Percentiles rank a stretch among this genome's conserved stretches.
Evolutionary conservation across 1,284 basidiomycete genomes (phyloP).

Genomic region (Ustilago trichophora): DNA sequence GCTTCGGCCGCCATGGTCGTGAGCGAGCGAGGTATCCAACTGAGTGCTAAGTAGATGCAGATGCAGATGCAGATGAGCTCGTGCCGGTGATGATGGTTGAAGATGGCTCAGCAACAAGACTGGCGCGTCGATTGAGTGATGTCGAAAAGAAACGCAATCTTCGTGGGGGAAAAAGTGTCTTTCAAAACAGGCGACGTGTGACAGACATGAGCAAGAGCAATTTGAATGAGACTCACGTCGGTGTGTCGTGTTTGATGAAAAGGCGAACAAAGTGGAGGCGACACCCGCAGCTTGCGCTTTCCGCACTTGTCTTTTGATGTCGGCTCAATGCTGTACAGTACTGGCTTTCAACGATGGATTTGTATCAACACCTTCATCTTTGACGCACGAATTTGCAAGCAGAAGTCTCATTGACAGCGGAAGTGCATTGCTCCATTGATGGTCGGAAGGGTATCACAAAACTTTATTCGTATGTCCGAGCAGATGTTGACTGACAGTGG

Average conservation of each 20-base stretch:
- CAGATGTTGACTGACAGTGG: no score
- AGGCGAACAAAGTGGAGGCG: conserved; percentile 11
- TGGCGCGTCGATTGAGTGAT: not conserved
- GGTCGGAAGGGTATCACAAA: conserved; percentile 4
- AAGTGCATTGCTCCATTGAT: no score
- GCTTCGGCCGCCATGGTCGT: conserved; percentile 7
- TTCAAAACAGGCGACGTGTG: conserved; percentile 8
- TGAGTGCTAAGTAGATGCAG: no score
- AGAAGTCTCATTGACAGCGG: no score
- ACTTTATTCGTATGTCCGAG: no score
- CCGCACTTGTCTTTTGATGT: no score
- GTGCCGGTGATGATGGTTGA: not conserved
- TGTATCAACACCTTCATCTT: no score
- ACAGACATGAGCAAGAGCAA: no score
- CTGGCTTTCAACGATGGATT: no score
- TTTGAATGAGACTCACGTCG: conserved; percentile 5
- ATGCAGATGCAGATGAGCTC: not conserved
- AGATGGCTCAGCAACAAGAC: not conserved
- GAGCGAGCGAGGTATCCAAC: not conserved
- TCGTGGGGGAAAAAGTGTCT: not conserved
- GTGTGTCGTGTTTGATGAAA: not conserved
- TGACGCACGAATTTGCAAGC: no score
- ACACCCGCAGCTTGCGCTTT: no score
- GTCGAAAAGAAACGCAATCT: conserved; percentile 6
- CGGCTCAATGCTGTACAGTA: no score